A percentile compares a stretch with the other conserved stretches of the same genome.
phyloP scores from a whole-genome alignment of 2,329 filamentous ascomycete genomes.

The Zymoseptoria tritici region DNA sequence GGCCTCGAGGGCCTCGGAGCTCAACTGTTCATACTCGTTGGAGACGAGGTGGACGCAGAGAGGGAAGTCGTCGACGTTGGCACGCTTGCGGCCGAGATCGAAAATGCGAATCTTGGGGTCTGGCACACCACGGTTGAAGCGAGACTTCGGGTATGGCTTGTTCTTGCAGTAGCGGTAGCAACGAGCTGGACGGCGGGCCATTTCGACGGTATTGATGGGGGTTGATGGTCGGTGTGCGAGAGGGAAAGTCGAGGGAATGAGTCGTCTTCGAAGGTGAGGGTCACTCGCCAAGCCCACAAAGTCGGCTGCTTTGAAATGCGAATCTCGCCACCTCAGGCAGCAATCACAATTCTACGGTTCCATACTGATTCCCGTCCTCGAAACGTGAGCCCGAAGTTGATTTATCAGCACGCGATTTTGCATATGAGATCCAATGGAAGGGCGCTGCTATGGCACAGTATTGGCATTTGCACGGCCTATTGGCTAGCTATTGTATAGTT shows the following conservation, averaged over 20 bases:
- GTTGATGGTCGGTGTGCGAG: conserved; percentile 33
- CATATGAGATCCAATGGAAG: neutral
- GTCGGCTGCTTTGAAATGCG: neutral
- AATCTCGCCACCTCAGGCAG: too few relatives aligned
- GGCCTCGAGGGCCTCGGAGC: conserved; percentile 97
- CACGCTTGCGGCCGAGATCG: conserved; percentile 65
- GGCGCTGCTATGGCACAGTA: neutral
- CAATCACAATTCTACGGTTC: too few relatives aligned
- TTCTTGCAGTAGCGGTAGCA: conserved; percentile 99
- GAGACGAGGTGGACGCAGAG: conserved; percentile 98
- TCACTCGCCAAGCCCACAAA: conserved; percentile 6
- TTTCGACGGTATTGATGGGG: conserved; percentile 64
- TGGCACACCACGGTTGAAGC: conserved; percentile 92
- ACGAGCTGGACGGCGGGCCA: conserved; percentile 98
- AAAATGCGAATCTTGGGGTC: conserved; percentile 87
- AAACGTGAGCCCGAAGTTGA: too few relatives aligned
- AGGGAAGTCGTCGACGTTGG: conserved; percentile 98
- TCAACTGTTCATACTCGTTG: conserved; percentile 99
- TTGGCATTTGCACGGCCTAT: conserved; percentile 9
- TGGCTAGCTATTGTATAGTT: too few relatives aligned
- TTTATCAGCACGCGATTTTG: too few relatives aligned
- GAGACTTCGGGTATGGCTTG: conserved; percentile 99
- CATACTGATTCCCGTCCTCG: too few relatives aligned
- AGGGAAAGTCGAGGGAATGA: conserved; percentile 14
- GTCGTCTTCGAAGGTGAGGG: conserved; percentile 8